Base-by-base conservation (phyloP, 2,329 filamentous ascomycete genomes). In the Sporothrix variecibatus region DNA sequence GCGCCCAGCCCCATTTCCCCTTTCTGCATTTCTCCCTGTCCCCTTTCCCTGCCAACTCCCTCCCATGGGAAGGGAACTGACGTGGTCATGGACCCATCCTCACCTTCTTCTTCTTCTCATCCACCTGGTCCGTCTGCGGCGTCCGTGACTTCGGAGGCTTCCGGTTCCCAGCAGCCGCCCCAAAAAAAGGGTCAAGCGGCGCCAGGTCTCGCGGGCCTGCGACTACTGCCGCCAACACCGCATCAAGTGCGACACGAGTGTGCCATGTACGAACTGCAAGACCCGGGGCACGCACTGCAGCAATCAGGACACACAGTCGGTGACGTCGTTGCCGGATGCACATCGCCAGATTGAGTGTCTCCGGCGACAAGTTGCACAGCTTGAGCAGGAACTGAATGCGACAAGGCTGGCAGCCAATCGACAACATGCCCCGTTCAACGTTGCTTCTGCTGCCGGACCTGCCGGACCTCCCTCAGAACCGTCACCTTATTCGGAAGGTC, bases 181-280 rank as follows among this genome's bases (percentile, higher is more conserved):
- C 9, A 20, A 17, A 69, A 69, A 38, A n/a, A 46, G 71, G 7
- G 43, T 34, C 38, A 78, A 77, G 46, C 69, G 77, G 26, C 65
- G 31, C 26, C 77, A 78, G 43, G 77, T 78, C 15, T 65, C 49
- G n/a, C 74, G 76, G 76, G 84, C 81, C 62, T 84, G 84, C 78
- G 80, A 81, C 74, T 81, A 81, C 78, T 85, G 84, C 75, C 83
- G 83, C 2, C 78, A 81, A 64, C 80, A 84, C 71, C 81, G 84
- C 20, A 80, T 84, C 69, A 85, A 84, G 77, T 85, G 84, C 77
- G 83, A 84, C 76, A 81, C 79, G 70, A 78, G 78, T 31, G 75
- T 79, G 70, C 83, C 84, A 11, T 85, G 83, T 77, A 77, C 75
- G 46, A 85, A 84, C 76, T 85, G 83, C 76, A 76, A 1, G 49